Conservation (phyloP, 768 basidiomycete species). For the Tephrocybe sp. region DNA sequence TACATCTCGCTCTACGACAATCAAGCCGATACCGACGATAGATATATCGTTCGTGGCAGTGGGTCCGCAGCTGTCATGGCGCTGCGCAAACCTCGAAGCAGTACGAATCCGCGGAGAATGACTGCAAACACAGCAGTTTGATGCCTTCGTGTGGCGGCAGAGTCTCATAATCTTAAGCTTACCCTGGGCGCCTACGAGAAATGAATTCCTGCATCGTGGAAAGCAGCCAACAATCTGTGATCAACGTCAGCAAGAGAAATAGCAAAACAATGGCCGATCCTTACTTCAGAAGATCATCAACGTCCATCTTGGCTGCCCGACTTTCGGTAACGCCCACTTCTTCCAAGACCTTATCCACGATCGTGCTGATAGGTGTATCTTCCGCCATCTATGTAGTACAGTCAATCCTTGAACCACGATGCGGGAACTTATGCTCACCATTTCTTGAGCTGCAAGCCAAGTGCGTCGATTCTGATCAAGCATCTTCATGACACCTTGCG, state of each 20-base stretch:
- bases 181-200: constrained; percentile 39
- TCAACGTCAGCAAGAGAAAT: constrained; percentile 5
- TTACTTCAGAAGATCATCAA: constrained; percentile 89
- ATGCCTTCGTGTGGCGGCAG: neutral
- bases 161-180: neutral
- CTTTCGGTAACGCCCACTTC: constrained; percentile 74
- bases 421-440: constrained; percentile 33
- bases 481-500: constrained; percentile 94
- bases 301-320: constrained; percentile 90
- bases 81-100: neutral
- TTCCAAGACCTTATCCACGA: constrained; percentile 71
- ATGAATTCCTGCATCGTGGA: constrained; percentile 74
- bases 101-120: neutral
- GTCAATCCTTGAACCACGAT: neutral
- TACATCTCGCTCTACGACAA: constrained; percentile 5
- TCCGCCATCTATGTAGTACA: constrained; percentile 51
- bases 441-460: constrained; percentile 81
- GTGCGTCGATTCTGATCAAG: constrained; percentile 91
- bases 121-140: neutral
- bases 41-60: neutral
- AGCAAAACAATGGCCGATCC: constrained; percentile 24
- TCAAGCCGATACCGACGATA: neutral
- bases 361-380: constrained; percentile 63
- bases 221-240: constrained; percentile 66
- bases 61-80: neutral